phyloP scores from a whole-genome alignment of 2,329 filamentous ascomycete species.

The Hortaea werneckii region DNA sequence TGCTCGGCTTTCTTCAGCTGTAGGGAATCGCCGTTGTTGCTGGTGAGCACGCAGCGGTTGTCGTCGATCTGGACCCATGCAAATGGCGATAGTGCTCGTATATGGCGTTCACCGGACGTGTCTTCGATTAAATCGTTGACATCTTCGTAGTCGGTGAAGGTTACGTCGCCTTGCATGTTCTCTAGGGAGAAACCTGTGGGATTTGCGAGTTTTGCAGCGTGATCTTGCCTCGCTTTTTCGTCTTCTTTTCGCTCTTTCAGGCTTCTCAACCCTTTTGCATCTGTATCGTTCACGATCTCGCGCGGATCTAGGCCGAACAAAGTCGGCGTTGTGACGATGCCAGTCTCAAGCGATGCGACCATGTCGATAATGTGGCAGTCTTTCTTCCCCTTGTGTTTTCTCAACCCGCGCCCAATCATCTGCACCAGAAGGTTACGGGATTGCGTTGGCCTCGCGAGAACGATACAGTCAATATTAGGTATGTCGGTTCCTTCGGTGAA shows the following conservation, averaged over 20 bases:
- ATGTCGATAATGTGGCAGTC: constrained; percentile 96
- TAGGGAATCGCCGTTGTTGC: constrained; percentile 50
- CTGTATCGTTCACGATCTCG: constrained; percentile 61
- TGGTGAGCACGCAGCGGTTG: constrained; percentile 60
- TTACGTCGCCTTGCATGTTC: constrained; percentile 42
- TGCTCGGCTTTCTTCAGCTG: constrained; percentile 37
- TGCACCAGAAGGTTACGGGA: constrained; percentile 91
- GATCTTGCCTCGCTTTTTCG: constrained; percentile 32
- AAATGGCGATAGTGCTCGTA: constrained; percentile 62
- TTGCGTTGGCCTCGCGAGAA: constrained; percentile 78
- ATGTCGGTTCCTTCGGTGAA: constrained; percentile 98
- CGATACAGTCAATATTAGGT: constrained; percentile 87
- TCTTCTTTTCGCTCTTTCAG: constrained; percentile 39
- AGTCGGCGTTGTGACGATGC: constrained; percentile 82
- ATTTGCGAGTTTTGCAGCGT: constrained; percentile 2
- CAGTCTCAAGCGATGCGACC: constrained; percentile 73
- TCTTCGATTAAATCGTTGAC: constrained; percentile 87
- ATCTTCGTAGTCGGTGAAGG: constrained; percentile 83
- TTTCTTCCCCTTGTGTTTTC: constrained; percentile 66
- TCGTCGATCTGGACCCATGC: constrained; percentile 75
- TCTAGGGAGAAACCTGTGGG: no score
- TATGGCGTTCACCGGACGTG: constrained; percentile 65
- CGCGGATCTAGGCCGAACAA: constrained; percentile 84
- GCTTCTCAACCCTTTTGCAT: constrained; percentile 50
- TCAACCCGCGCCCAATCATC: constrained; percentile 94